Evolutionary conservation across 345 rosid genomes (phyloP), one percentile per base, ranked within the genome.

Genomic region (Citrus cavaleriei): DNA sequence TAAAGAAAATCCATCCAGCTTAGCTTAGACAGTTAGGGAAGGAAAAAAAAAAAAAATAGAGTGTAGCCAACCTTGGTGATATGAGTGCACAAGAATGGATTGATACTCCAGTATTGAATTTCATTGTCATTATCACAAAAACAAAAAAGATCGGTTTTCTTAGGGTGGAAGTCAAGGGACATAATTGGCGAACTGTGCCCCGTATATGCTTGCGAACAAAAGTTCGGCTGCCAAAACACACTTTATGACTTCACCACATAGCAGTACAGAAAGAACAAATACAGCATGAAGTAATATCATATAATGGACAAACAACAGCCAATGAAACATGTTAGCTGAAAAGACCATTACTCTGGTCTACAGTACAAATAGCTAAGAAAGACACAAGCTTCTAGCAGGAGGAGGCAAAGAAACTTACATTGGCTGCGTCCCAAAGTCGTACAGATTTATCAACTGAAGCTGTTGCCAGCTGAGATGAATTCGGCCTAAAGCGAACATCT

Each of bases 141-240:
- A 66, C 96, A 89, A 72, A 90, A 87, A 77, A 92, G 82, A 73
- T 92, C 90, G 0, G 87, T 87, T 81, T 90, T 90, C 82, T 79
- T 87, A 30, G 92, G 96, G 68, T 92, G 93, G 84, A 92, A 92
- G 71, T 92, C 93, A 5, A 92, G 88, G 77, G 93, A 90, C 91
- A 89, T 85, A 28, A 92, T 78, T 5, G 91, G 83, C 38, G 91
- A 86, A 77, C 58, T 74, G 79, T 87, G 95, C n/a, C 80, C 84
- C 2, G 87, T 90, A 75, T 81, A 84, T 55, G 86, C 86, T 55
- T 84, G 83, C 82, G 84, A 70, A 80, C 81, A 85, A 66, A 65
- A 83, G 82, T 81, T 87, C 67, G 93, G 90, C 96, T 90, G 91
- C 83, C 55, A 79, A 64, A 73, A 77, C 42, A 77, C 61, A 37